These are phyloP conservation scores for Aspergillus intermedius DNA, from an alignment of 2,329 filamentous ascomycete species.

Conservation along the genomic window DNA sequence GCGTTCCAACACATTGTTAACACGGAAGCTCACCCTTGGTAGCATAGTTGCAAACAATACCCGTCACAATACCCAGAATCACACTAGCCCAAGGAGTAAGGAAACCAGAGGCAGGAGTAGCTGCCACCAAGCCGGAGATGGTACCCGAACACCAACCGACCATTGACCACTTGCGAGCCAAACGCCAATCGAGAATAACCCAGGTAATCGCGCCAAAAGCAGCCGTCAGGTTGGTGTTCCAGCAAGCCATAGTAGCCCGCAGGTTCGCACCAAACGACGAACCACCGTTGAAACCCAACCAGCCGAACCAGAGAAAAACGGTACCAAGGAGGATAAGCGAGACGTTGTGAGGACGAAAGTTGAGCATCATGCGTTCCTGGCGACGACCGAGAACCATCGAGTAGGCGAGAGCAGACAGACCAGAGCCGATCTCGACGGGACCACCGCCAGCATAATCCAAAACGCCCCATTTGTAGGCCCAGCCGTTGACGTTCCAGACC, in stretches of 20 bases:
- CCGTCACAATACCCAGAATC: constrained; percentile 55
- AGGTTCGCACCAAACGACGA: constrained; percentile 91
- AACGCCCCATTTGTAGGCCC: constrained; percentile 84
- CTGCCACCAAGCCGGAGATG: constrained; percentile 80
- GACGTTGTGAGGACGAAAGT: constrained; percentile 98
- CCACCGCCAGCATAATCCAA: constrained; percentile 95
- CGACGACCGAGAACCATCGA: constrained; percentile 91
- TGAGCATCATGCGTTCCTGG: constrained; percentile 99
- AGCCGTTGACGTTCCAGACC: constrained; percentile 93
- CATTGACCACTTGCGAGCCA: constrained; percentile 91
- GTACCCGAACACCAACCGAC: constrained; percentile 88
- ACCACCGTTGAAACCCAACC: constrained; percentile 97
- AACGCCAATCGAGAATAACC: constrained; percentile 91
- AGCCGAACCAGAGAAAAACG: constrained; percentile 94
- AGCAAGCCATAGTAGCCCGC: constrained; percentile 91
- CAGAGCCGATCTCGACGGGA: constrained; percentile 94
- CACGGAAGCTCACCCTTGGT: constrained; percentile 63
- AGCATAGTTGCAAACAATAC: constrained; percentile 70
- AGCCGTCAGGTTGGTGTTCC: constrained; percentile 92
- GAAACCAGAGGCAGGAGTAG: constrained; percentile 76
- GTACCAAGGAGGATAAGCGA: constrained; percentile 94
- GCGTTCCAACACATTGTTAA: neutral
- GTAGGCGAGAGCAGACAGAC: constrained; percentile 88
- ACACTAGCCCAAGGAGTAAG: constrained; percentile 62
- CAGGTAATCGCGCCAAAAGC: constrained; percentile 89